phyloP scores from a whole-genome alignment of 192 early-diverging fungal species.

The Coemansia sp. region DNA sequence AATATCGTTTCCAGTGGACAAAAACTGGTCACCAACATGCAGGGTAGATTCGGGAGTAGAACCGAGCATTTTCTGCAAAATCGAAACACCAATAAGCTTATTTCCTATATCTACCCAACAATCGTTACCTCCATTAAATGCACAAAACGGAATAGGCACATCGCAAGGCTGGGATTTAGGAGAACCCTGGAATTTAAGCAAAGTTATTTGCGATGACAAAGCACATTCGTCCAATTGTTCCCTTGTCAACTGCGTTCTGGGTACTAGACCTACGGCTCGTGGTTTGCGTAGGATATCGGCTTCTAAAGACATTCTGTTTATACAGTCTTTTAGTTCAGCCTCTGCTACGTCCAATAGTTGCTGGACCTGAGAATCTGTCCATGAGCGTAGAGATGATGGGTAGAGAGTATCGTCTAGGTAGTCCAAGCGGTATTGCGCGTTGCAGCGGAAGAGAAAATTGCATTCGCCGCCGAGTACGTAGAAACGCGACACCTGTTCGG shows the following conservation, averaged over 20 bases:
- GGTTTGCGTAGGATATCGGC: slow-evolving; percentile 74
- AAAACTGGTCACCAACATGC: slow-evolving; percentile 91
- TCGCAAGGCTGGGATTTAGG: slow-evolving; percentile 58
- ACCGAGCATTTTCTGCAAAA: slow-evolving; percentile 70
- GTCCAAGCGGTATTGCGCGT: slow-evolving; percentile 60
- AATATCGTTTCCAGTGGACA: slow-evolving; percentile 90
- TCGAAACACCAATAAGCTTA: slow-evolving; percentile 88
- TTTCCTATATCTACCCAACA: slow-evolving; percentile 95
- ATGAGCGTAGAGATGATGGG: slow-evolving; percentile 39
- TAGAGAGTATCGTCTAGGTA: slow-evolving; percentile 61
- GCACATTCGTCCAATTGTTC: slow-evolving; percentile 90
- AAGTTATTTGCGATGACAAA: slow-evolving; percentile 68
- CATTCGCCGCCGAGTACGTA: slow-evolving; percentile 89
- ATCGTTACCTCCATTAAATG: slow-evolving; percentile 90
- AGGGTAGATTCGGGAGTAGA: slow-evolving; percentile 65
- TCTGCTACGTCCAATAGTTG: slow-evolving; percentile 78
- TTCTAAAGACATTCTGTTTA: slow-evolving; percentile 67
- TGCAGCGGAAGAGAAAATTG: slow-evolving; percentile 85
- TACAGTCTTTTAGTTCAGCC: slow-evolving; percentile 61
- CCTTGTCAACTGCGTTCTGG: slow-evolving; percentile 61
- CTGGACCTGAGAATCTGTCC: slow-evolving; percentile 61
- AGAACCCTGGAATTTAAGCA: slow-evolving; percentile 59
- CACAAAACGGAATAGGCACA: slow-evolving; percentile 82
- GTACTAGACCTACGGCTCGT: slow-evolving; percentile 76
- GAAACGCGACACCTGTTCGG: slow-evolving; percentile 62